Evolutionary conservation across 2,329 filamentous ascomycete genomes (phyloP).

Genomic region (Coleophoma eucalyptorum): DNA sequence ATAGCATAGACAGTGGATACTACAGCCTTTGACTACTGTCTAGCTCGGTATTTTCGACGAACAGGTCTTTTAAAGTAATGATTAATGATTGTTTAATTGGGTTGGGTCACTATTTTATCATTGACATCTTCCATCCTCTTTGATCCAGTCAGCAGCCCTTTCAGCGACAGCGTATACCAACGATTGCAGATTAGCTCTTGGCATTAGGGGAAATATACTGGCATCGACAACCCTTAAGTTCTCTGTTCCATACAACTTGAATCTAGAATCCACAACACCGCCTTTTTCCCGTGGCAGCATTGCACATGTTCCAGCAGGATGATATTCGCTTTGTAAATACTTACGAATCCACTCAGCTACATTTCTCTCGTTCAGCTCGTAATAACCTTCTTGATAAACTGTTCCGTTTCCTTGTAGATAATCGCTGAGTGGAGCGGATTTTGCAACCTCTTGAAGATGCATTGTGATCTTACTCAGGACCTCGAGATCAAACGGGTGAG

Average conservation of each 20-base stretch:
- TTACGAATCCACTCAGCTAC: conserved; percentile 1
- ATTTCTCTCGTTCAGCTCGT: conserved; percentile 25
- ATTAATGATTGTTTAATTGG: too few relatives aligned
- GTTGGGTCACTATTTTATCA: too few relatives aligned
- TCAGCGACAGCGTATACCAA: conserved; percentile 18
- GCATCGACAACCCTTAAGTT: conserved; percentile 17
- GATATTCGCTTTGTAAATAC: not conserved
- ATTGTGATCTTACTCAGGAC: conserved; percentile 31
- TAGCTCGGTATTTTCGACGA: too few relatives aligned
- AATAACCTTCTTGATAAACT: conserved; percentile 34
- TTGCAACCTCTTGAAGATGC: conserved; percentile 27
- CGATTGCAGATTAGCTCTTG: conserved; percentile 11
- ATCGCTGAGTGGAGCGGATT: conserved; percentile 22
- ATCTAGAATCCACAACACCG: conserved; percentile 7
- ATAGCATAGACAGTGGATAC: too few relatives aligned
- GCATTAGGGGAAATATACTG: conserved; percentile 15
- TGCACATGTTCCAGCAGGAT: conserved; percentile 8
- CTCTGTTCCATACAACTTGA: conserved; percentile 9
- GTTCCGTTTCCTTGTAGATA: conserved; percentile 27
- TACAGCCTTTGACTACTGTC: too few relatives aligned
- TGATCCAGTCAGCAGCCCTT: conserved; percentile 15
- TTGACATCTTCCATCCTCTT: not conserved
- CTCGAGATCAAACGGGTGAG: conserved; percentile 37
- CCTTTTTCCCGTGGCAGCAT: conserved; percentile 8
- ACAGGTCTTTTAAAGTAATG: too few relatives aligned